Percentiles rank a stretch among this genome's conserved stretches.
phyloP scores from a whole-genome alignment of 371 early-diverging fungal genomes.

The Entomophthora muscae region DNA sequence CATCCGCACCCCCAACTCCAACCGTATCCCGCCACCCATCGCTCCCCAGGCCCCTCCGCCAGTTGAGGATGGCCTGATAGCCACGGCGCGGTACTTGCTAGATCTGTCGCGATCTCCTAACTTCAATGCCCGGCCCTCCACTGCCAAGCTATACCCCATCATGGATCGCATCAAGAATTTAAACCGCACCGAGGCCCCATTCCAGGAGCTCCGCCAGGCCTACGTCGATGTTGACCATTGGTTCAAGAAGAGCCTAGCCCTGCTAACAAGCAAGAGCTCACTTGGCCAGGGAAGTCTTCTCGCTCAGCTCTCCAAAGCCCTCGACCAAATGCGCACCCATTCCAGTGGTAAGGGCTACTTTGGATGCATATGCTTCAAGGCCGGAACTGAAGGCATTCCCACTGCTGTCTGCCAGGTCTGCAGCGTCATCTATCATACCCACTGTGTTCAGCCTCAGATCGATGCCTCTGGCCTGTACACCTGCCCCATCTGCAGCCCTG shows the following conservation, averaged over 20 bases:
- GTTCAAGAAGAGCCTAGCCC: not conserved
- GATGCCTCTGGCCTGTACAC: not conserved
- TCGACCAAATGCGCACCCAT: not conserved
- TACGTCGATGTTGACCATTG: not conserved
- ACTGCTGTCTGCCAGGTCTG: not conserved
- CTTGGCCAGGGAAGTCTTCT: not conserved
- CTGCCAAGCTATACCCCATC: not conserved
- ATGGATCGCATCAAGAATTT: not conserved
- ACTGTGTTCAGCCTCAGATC: not conserved
- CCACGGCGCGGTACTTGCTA: not conserved
- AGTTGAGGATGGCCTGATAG: not conserved
- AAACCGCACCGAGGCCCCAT: not conserved
- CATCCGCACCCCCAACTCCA: too few species aligned
- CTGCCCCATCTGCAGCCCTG: slow-evolving; percentile 3
- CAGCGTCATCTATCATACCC: not conserved
- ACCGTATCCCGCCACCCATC: not conserved
- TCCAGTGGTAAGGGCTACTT: not conserved
- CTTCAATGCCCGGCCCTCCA: not conserved
- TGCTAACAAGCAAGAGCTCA: not conserved
- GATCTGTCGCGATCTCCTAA: not conserved
- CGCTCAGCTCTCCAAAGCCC: not conserved
- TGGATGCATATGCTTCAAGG: not conserved
- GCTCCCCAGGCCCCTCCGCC: not conserved
- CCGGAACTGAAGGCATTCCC: not conserved
- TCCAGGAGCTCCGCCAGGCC: not conserved